Percentiles rank a stretch among this genome's conserved stretches.
Evolutionary conservation across 768 basidiomycete species (phyloP).

Genomic region (Paxillus rubicundulus): DNA sequence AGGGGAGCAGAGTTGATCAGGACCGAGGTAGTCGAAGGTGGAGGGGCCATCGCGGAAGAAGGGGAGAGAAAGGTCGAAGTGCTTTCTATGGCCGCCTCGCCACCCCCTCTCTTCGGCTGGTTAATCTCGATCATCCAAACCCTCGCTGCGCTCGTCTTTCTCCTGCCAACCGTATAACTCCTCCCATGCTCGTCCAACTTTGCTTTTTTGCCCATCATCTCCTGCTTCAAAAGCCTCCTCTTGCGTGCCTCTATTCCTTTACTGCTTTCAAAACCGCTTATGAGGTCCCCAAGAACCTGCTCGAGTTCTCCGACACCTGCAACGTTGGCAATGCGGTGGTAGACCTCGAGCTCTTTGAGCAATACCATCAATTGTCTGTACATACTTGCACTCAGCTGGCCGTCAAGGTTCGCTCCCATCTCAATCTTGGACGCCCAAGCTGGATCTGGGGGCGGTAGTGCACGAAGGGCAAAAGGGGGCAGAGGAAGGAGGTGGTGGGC

Average conservation of each 20-base stretch:
- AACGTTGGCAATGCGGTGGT: constrained; percentile 54
- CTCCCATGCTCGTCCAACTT: constrained; percentile 74
- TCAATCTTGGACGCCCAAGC: constrained; percentile 69
- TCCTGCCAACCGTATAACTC: constrained; percentile 79
- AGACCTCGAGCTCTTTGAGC: constrained; percentile 65
- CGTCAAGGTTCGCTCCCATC: constrained; percentile 55
- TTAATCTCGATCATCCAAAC: constrained; percentile 86
- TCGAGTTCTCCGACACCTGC: constrained; percentile 60
- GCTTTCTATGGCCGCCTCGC: constrained; percentile 5
- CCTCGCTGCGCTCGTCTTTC: constrained; percentile 87
- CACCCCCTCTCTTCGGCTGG: not conserved
- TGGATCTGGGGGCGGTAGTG: constrained; percentile 54
- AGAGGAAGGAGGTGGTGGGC: constrained; percentile 73
- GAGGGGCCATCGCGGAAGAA: constrained; percentile 12
- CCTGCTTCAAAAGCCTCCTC: constrained; percentile 20
- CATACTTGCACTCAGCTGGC: constrained; percentile 62
- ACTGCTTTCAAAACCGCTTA: constrained; percentile 65
- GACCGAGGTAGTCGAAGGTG: constrained; percentile 58
- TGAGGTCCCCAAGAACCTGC: constrained; percentile 45
- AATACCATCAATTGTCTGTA: constrained; percentile 63
- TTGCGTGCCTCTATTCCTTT: constrained; percentile 48
- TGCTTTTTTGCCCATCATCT: constrained; percentile 51
- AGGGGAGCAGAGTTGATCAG: constrained; percentile 86
- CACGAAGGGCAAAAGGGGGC: constrained; percentile 62
- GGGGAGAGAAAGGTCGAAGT: constrained; percentile 19